These are phyloP conservation scores for Phenoliferia sp. DNA, from an alignment of 1,284 basidiomycete species.

Conservation along the genomic window DNA sequence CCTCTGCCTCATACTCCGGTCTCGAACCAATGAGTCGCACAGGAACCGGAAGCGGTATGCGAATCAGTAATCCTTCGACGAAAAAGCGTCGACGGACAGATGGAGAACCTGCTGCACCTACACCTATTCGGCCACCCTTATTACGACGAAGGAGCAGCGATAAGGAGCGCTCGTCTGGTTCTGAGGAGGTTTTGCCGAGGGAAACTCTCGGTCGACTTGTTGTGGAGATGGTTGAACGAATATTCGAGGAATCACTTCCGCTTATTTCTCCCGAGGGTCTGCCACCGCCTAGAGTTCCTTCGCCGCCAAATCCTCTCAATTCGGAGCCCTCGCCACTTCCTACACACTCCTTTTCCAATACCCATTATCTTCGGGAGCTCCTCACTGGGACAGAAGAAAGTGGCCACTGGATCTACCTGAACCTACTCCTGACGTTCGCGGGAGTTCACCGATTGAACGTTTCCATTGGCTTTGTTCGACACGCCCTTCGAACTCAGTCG, in stretches of 20 bases:
- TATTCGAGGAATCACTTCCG: slow-evolving; percentile 24
- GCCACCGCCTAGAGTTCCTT: background rate
- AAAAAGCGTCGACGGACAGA: background rate
- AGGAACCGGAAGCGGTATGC: slow-evolving; percentile 27
- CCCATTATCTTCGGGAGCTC: slow-evolving; percentile 23
- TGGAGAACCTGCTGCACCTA: background rate
- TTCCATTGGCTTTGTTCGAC: slow-evolving; percentile 12
- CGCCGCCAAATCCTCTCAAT: background rate
- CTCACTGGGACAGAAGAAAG: background rate
- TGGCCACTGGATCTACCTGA: slow-evolving; percentile 24
- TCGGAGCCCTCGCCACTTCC: slow-evolving; percentile 21
- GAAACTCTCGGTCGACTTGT: background rate
- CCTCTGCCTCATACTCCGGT: slow-evolving; percentile 22
- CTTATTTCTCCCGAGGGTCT: background rate
- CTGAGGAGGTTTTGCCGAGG: background rate
- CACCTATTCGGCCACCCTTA: background rate
- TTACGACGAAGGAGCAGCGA: background rate
- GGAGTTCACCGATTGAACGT: slow-evolving; percentile 21
- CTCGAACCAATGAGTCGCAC: slow-evolving; percentile 16
- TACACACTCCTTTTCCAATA: slow-evolving; percentile 19
- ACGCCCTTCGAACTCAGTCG: slow-evolving; percentile 12
- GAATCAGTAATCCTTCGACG: slow-evolving; percentile 14
- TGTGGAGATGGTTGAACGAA: slow-evolving; percentile 22
- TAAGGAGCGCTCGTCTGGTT: slow-evolving; percentile 1
- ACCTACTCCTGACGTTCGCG: slow-evolving; percentile 25